phyloP scores from a whole-genome alignment of 805 yeast species.

The Sugiyamaella marilandica region DNA sequence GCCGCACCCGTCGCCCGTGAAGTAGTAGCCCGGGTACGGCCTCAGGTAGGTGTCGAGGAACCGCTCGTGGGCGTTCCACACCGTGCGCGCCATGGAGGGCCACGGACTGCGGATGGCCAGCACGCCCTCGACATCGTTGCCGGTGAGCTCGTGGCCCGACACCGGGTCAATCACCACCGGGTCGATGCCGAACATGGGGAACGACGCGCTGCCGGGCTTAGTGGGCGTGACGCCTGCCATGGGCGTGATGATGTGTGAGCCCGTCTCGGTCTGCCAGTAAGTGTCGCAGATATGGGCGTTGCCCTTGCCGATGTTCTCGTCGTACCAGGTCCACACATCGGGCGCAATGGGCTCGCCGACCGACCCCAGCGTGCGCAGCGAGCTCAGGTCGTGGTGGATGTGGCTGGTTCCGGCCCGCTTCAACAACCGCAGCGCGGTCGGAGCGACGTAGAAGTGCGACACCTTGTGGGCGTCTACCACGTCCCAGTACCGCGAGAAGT shows the following conservation, averaged over 20 bases:
- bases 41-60: slow-evolving; percentile 86
- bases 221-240: slow-evolving; percentile 91
- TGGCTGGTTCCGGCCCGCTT: slow-evolving; percentile 76
- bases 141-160: slow-evolving; percentile 74
- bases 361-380: slow-evolving; percentile 82
- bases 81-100: slow-evolving; percentile 99
- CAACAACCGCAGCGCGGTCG: slow-evolving; percentile 87
- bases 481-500: slow-evolving; percentile 93
- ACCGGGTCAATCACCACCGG: slow-evolving; percentile 91
- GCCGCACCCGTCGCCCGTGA: slow-evolving; percentile 98
- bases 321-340: slow-evolving; percentile 95
- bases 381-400: slow-evolving; percentile 70
- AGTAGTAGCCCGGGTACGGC: slow-evolving; percentile 90
- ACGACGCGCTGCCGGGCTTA: slow-evolving; percentile 95
- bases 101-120: slow-evolving; percentile 83
- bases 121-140: slow-evolving; percentile 93
- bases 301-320: slow-evolving; percentile 79
- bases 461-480: slow-evolving; percentile 81
- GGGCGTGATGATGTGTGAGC: slow-evolving; percentile 91
- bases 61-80: slow-evolving; percentile 81
- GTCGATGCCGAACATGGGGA: slow-evolving; percentile 92
- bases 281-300: slow-evolving; percentile 90
- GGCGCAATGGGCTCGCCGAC: slow-evolving; percentile 97
- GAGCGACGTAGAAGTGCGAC: slow-evolving; percentile 92
- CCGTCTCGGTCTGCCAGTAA: slow-evolving; percentile 98